Evolutionary conservation across 1,284 basidiomycete species (phyloP), one percentile per base, ranked within the genome.

Genomic region (Fistulinella cinereoalba): DNA sequence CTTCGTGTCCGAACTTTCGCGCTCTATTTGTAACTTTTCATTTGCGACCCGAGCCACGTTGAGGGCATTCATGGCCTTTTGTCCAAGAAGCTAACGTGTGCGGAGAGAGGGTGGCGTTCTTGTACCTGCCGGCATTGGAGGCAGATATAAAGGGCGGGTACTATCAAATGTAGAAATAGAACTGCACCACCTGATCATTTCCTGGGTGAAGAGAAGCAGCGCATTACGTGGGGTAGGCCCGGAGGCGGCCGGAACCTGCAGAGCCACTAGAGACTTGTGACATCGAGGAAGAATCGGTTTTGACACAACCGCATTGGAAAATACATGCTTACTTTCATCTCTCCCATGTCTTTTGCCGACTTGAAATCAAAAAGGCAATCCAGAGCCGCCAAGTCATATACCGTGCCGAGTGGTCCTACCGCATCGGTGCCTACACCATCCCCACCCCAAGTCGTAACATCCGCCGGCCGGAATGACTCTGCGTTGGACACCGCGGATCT

Each of bases 291-390:
- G n/a, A n/a, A n/a, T n/a, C n/a, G n/a, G n/a, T n/a, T n/a, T n/a
- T n/a, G n/a, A n/a, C n/a, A n/a, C n/a, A n/a, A n/a, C n/a, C n/a
- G n/a, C n/a, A n/a, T n/a, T n/a, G n/a, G n/a, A n/a, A n/a, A n/a
- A n/a, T n/a, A n/a, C n/a, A n/a, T n/a, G n/a, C n/a, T n/a, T n/a
- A n/a, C n/a, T n/a, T n/a, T n/a, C n/a, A n/a, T n/a, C n/a, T n/a
- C n/a, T n/a, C n/a, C n/a, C 39, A 71, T 72, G 71, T 72, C 70
- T 1, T 71, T 71, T 24, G 43, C 51, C 49, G 62, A 56, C 47
- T 51, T 55, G 46, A 64, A 64, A 33, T 49, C 46, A 37, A 49
- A 58, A 29, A 57, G 61, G 15, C 58, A 63, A 28, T 40, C 51
- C 6, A 65, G 60, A 48, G 49, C 55, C 25, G 44, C 58, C 11